These are phyloP conservation scores for Kodamaea lidongshanica DNA, from an alignment of 805 yeast species.

Conservation along the genomic window DNA sequence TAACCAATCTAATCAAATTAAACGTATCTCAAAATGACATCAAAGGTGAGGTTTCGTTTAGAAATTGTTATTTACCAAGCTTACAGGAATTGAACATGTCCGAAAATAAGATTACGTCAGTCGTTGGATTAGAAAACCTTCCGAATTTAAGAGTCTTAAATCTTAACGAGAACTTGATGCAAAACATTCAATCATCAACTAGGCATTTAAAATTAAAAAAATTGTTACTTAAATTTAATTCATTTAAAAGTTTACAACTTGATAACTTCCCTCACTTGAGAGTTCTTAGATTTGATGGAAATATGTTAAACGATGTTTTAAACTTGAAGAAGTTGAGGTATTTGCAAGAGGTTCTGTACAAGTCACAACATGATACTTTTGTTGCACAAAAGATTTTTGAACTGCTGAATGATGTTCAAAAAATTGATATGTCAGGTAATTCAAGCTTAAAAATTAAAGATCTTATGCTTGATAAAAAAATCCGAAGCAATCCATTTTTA, in stretches of 20 bases:
- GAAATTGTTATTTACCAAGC: constrained; percentile 26
- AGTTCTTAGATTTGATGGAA: constrained; percentile 43
- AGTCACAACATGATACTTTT: constrained; percentile 23
- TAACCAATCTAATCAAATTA: constrained; percentile 36
- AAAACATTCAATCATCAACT: constrained; percentile 13
- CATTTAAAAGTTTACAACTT: constrained; percentile 27
- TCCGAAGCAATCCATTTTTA: constrained; percentile 17
- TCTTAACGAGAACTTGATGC: constrained; percentile 36
- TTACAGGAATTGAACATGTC: constrained; percentile 41
- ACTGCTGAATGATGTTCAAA: constrained; percentile 10
- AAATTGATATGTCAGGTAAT: constrained; percentile 27
- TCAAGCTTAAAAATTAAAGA: constrained; percentile 11
- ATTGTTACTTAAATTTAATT: constrained; percentile 33
- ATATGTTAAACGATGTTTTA: constrained; percentile 19
- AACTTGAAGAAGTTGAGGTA: constrained; percentile 25
- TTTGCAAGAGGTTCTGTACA: constrained; percentile 40
- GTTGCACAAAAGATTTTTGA: constrained; percentile 16
- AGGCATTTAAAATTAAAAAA: constrained; percentile 30
- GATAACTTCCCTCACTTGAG: constrained; percentile 33
- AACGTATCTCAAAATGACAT: constrained; percentile 39
- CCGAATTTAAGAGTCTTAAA: constrained; percentile 34
- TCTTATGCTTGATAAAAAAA: constrained; percentile 2
- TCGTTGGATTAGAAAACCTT: constrained; percentile 32
- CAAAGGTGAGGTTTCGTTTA: constrained; percentile 33
- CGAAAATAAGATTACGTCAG: constrained; percentile 31